Base-by-base conservation (phyloP, 2,329 filamentous ascomycete species). In the Hymenoscyphus linearis region DNA sequence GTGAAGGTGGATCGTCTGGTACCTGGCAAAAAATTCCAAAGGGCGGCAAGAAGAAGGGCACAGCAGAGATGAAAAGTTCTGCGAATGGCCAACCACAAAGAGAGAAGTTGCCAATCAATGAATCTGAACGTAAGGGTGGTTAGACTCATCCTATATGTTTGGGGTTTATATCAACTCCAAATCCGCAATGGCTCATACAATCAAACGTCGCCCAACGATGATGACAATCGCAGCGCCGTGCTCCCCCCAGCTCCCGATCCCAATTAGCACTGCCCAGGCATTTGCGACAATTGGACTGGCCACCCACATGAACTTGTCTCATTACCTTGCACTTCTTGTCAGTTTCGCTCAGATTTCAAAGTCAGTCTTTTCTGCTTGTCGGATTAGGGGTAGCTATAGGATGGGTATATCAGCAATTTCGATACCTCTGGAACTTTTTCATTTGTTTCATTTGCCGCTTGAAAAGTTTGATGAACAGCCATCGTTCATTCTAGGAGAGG, bases 51-150 rank as follows among this genome's bases (percentile, higher is more conserved):
- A 83, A 81, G 72, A 83, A 81, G 72, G 76, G 74, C 9, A n/a
- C 60, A 34, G 22, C 58, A n/a, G 79, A 82, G 14, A 69, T 74
- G 60, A 85, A 84, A 69, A 77, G 77, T 68, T 71, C 74, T 55
- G 71, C 71, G 7, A 80, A 78, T 60, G 74, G 73, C 3, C 69
- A 74, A 6, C 36, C 64, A n/a, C 78, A 79, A 31, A 76, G 78
- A 62, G 85, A 88, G 71, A 78, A 79, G 70, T 76, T 75, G 22
- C 85, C 85, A 2, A 83, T 80, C 72, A 79, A 85, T 58, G 81
- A 82, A 13, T 81, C 80, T 1, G 85, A 87, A 62, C 81, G 85
- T 62, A 87, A 87, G 68, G 85, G 85, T 2, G 85, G 85, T 55
- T 87, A 77, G 61, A 40, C 37, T 27, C 12, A 12, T 22, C 44